A percentile compares a stretch with the other conserved stretches of the same genome.
phyloP scores from a whole-genome alignment of 2,329 filamentous ascomycete genomes.

The Fonsecaea monophora region DNA sequence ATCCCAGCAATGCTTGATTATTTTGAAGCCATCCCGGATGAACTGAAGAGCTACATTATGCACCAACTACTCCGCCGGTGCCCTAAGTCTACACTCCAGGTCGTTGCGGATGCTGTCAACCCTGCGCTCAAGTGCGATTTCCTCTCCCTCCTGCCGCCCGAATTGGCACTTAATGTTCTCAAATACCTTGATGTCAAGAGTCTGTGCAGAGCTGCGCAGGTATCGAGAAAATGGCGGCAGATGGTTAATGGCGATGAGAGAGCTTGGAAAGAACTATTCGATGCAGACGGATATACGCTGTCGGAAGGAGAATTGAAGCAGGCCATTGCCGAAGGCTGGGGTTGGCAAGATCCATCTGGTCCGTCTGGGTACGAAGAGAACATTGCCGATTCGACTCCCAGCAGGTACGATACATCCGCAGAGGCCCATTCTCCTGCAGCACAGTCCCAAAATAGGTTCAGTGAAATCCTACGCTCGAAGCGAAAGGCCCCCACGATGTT shows the following conservation, averaged over 20 bases:
- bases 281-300: slow-evolving; percentile 79
- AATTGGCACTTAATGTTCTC: slow-evolving; percentile 86
- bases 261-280: slow-evolving; percentile 92
- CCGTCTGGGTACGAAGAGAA: slow-evolving; percentile 80
- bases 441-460: slow-evolving; percentile 27
- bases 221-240: slow-evolving; percentile 91
- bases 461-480: slow-evolving; percentile 48
- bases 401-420: slow-evolving; percentile 49
- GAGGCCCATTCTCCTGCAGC: slow-evolving; percentile 30
- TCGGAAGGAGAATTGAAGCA: slow-evolving; percentile 82
- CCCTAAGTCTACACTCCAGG: slow-evolving; percentile 83
- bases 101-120: slow-evolving; percentile 89
- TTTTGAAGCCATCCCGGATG: slow-evolving; percentile 88
- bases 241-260: slow-evolving; percentile 92
- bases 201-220: slow-evolving; percentile 87
- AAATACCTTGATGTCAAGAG: slow-evolving; percentile 85
- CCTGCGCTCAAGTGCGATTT: slow-evolving; percentile 96
- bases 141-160: slow-evolving; percentile 78
- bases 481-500: slow-evolving; percentile 57
- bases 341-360: slow-evolving; percentile 88
- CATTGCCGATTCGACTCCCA: slow-evolving; percentile 63
- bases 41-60: slow-evolving; percentile 95
- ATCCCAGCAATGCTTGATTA: slow-evolving; percentile 85
- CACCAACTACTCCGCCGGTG: slow-evolving; percentile 92
- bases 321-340: slow-evolving; percentile 92